These are phyloP conservation scores for Anthostomella pinea DNA, from an alignment of 2,329 filamentous ascomycete genomes.

Conservation along the genomic window DNA sequence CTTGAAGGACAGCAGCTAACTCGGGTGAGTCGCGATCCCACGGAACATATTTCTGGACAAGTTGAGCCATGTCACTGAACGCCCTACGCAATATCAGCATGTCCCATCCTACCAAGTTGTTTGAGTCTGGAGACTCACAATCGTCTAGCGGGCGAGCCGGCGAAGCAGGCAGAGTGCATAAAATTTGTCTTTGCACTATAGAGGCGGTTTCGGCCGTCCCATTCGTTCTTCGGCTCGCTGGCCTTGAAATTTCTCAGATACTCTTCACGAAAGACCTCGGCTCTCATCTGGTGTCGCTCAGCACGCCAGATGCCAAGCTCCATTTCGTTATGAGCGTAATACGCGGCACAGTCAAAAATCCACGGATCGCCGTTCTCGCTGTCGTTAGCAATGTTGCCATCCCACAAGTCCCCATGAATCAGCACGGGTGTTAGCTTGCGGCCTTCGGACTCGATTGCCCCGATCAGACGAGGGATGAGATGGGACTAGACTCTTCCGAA, in stretches of 20 bases:
- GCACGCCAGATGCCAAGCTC: slow-evolving; percentile 31
- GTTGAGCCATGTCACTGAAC: slow-evolving; percentile 3
- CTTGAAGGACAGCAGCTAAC: too few species aligned
- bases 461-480: slow-evolving; percentile 33
- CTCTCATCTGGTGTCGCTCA: slow-evolving; percentile 7
- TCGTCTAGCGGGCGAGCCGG: slow-evolving; percentile 3
- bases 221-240: slow-evolving; percentile 29
- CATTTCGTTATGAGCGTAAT: slow-evolving; percentile 41
- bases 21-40: slow-evolving; percentile 5
- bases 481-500: slow-evolving; percentile 18
- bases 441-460: slow-evolving; percentile 23
- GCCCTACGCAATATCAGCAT: too few species aligned
- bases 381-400: slow-evolving; percentile 36
- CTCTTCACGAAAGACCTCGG: slow-evolving; percentile 10
- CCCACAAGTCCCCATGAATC: slow-evolving; percentile 41
- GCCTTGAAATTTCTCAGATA: slow-evolving; percentile 21
- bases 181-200: slow-evolving; percentile 20
- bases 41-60: slow-evolving; percentile 10
- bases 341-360: slow-evolving; percentile 37
- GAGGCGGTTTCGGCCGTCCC: slow-evolving; percentile 30
- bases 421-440: slow-evolving; percentile 27
- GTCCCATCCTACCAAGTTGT: too few species aligned
- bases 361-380: slow-evolving; percentile 26
- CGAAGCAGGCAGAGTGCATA: slow-evolving; percentile 13
- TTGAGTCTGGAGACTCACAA: slow-evolving; percentile 1